Base-by-base conservation (phyloP, 2,329 filamentous ascomycete genomes). In the Penicillium sp. region DNA sequence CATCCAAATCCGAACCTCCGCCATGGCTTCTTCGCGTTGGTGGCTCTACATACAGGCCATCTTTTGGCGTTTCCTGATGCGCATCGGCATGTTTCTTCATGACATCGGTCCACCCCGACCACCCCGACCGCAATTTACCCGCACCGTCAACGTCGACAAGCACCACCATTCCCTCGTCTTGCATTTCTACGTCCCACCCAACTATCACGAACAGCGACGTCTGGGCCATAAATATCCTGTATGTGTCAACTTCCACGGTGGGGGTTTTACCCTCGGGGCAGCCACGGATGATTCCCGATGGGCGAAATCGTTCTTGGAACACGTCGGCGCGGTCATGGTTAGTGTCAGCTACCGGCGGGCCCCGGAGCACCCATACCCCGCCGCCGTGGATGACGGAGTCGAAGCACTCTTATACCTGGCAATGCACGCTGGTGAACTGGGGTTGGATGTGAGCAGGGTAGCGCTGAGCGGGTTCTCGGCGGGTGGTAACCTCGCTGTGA, bases 21-120 rank as follows among this genome's bases (percentile, higher is more conserved):
- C 32, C 31, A 66, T 74, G 45, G 68, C 70, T 27, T 45, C 71
- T 6, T 75, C 79, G 4, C 80, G 86, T 72, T 83, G 81, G 77
- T 80, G 84, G 65, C 79, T 90, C 10, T 80, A 81, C 51, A 61
- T 86, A 48, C 82, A 88, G 68, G 87, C 88, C 44, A 73, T 79
- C 27, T 81, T 86, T 68, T 89, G 86, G 86, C 81, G 88, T 48
- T 79, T 81, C 52, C 76, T 89, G 40, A 88, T 89, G 82, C 79
- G 78, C 54, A 79, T 89, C 53, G 87, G 86, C 65, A 89, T 89
- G 86, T 77, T 81, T 55, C 74, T 90, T 38, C 87, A 90, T 67
- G 81, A 80, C 50, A 73, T 86, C 55, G 82, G 86, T 1, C 74
- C 79, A 40, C 85, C 86, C 6, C 78, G 81, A 46, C 84, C 87